phyloP scores from a whole-genome alignment of 2,329 filamentous ascomycete species.

The Xylariaceae sp. region DNA sequence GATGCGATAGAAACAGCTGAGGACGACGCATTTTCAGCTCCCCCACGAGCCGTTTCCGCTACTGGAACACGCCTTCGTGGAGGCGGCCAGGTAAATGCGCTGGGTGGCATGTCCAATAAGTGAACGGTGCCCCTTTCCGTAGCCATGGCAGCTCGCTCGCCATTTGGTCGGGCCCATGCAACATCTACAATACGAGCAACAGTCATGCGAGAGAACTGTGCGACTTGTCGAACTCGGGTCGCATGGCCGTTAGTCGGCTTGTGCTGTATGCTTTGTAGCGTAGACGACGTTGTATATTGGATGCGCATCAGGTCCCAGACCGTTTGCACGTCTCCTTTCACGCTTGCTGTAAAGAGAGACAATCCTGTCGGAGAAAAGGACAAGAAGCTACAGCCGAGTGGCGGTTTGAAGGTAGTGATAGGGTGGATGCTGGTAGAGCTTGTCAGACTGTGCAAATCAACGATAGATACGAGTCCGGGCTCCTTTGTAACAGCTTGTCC shows the following conservation, averaged over 20 bases:
- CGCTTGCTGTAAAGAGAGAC: constrained; percentile 71
- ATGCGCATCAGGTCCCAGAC: constrained; percentile 73
- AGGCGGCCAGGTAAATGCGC: constrained; percentile 83
- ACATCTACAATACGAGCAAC: constrained; percentile 87
- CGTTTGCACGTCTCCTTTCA: constrained; percentile 75
- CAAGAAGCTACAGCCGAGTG: constrained; percentile 72
- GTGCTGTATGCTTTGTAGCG: constrained; percentile 47
- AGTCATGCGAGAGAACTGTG: constrained; percentile 86
- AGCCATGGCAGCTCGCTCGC: constrained; percentile 79
- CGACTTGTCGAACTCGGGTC: constrained; percentile 71
- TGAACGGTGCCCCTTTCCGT: constrained; percentile 96
- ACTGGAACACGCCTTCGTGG: constrained; percentile 48
- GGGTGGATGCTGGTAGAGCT: constrained; percentile 53
- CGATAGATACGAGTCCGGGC: constrained; percentile 67
- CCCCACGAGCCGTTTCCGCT: constrained; percentile 42
- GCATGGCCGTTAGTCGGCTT: constrained; percentile 40
- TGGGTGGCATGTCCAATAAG: constrained; percentile 77
- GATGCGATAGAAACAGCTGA: constrained; percentile 65
- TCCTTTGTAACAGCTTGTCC: constrained; percentile 57
- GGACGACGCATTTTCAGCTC: constrained; percentile 41
- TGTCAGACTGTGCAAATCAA: constrained; percentile 61
- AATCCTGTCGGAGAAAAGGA: constrained; percentile 72
- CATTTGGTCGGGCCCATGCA: constrained; percentile 75
- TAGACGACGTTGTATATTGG: constrained; percentile 57
- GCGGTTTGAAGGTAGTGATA: constrained; percentile 63